phyloP scores from a whole-genome alignment of 805 yeast species.

The Candida sithepensis region DNA sequence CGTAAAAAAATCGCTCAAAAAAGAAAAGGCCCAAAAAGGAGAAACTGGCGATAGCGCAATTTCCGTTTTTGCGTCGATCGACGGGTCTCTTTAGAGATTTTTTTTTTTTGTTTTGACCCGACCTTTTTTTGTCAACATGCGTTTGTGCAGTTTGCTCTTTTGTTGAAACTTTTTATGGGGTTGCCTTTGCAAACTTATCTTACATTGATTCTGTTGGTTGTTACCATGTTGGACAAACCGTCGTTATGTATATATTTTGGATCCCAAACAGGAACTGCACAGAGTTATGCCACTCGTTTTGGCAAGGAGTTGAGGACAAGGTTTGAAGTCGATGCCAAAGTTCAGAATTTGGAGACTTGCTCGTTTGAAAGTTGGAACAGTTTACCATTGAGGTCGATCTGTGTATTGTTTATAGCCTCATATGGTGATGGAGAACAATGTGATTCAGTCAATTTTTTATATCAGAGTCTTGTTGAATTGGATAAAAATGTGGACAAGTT shows the following conservation, averaged over 20 bases:
- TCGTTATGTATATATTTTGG: background rate
- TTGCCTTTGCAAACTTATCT: no score
- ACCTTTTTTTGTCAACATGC: no score
- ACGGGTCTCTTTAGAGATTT: background rate
- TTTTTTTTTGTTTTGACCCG: no score
- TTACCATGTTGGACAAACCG: background rate
- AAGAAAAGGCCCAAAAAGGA: background rate
- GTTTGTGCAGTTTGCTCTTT: no score
- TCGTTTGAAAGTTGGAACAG: conserved; percentile 44
- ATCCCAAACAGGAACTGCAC: conserved; percentile 5
- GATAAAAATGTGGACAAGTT: background rate
- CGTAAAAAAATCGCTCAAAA: background rate
- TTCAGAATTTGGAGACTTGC: conserved; percentile 74
- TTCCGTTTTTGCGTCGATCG: background rate
- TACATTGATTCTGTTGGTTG: no score
- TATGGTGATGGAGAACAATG: conserved; percentile 98
- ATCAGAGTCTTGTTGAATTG: conserved; percentile 36
- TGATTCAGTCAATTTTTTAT: conserved; percentile 75
- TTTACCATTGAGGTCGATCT: conserved; percentile 39
- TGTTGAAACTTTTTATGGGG: no score
- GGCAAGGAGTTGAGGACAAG: conserved; percentile 72
- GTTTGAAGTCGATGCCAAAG: conserved; percentile 51
- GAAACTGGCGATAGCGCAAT: background rate
- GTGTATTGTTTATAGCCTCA: conserved; percentile 72
- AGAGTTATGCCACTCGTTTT: conserved; percentile 44